phyloP scores from a whole-genome alignment of 495 filamentous ascomycete species.

The Ramalina intermedia region DNA sequence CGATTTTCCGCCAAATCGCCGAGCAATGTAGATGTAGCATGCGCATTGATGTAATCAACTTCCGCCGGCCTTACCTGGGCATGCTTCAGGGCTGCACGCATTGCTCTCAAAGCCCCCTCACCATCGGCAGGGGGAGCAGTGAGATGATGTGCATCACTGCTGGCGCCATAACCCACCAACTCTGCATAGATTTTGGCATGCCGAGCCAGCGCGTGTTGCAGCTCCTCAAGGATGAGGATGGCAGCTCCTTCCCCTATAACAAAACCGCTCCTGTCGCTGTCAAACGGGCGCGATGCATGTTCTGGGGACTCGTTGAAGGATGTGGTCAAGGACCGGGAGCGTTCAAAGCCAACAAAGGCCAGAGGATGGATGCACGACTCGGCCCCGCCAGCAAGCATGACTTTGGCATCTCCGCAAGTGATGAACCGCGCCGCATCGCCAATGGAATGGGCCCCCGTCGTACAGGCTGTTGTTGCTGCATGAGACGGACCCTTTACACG shows the following conservation, averaged over 20 bases:
- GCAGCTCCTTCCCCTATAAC: conserved; percentile 89
- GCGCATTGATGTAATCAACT: conserved; percentile 91
- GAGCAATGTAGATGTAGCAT: conserved; percentile 74
- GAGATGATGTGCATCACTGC: conserved; percentile 81
- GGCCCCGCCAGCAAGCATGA: conserved; percentile 88
- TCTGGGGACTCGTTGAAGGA: conserved; percentile 61
- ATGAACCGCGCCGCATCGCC: conserved; percentile 89
- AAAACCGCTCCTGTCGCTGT: conserved; percentile 67
- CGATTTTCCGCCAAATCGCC: conserved; percentile 80
- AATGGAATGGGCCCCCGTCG: conserved; percentile 85
- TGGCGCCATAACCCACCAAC: conserved; percentile 73
- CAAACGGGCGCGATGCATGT: conserved; percentile 73
- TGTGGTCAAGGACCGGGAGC: conserved; percentile 73
- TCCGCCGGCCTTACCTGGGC: conserved; percentile 49
- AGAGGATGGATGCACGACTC: conserved; percentile 95
- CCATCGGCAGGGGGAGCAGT: conserved; percentile 78
- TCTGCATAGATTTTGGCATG: conserved; percentile 81
- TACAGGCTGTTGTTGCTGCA: conserved; percentile 84
- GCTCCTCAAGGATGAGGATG: conserved; percentile 75
- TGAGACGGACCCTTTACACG: conserved; percentile 67
- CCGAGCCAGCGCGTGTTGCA: conserved; percentile 70
- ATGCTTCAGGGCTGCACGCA: conserved; percentile 69
- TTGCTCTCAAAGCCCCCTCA: conserved; percentile 63
- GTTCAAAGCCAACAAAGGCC: conserved; percentile 78
- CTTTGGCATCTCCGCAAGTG: conserved; percentile 73